Base-by-base conservation (phyloP, 345 rosid species). In the Murraya paniculata region DNA sequence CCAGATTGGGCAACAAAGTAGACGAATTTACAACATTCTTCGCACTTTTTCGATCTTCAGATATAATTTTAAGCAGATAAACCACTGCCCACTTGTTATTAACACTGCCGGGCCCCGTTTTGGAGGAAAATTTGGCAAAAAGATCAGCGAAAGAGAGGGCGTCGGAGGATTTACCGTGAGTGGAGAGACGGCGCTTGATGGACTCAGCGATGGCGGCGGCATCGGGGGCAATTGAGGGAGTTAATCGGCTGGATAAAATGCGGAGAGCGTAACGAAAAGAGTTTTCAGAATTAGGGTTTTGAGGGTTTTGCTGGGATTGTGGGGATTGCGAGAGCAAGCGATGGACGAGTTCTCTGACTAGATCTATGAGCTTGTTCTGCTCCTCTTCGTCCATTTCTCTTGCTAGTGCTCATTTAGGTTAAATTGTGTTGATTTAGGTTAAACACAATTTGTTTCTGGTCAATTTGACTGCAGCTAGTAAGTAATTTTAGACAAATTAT, bases 61-160 rank as follows among this genome's bases (percentile, higher is more conserved):
- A 93, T 16, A 91, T 78, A 64, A 90, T 91, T 71, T 91, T 86
- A 64, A 97, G 98, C 89, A 94, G 75, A 82, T 94, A 90, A 71
- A 97, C 82, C 21, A 94, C 92, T 2, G 99, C 94, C 98, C 98
- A 94, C 82, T 97, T 94, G 82, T 92, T 97, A 75, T 89, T 82
- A 76, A 94, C 88, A 79, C 97, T 92, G 2, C 98, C 98, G 1
- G 93, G 93, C 8, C 99, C 99, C 3, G 89, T 87, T 72, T 89
- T 92, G 53, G 97, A 89, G n/a, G 93, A 92, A 83, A 96, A 94
- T 74, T 88, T 91, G 71, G 90, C 83, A 84, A 82, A 94, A 53
- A 94, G 90, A 83, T 94, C 99, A 73, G 93, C 85, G 66, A 96
- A 93, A 78, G 92, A 75, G 79, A 94, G 98, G 38, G 98, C 99